Conservation (phyloP, 2,329 filamentous ascomycete species). For the Botrytis deweyae region DNA sequence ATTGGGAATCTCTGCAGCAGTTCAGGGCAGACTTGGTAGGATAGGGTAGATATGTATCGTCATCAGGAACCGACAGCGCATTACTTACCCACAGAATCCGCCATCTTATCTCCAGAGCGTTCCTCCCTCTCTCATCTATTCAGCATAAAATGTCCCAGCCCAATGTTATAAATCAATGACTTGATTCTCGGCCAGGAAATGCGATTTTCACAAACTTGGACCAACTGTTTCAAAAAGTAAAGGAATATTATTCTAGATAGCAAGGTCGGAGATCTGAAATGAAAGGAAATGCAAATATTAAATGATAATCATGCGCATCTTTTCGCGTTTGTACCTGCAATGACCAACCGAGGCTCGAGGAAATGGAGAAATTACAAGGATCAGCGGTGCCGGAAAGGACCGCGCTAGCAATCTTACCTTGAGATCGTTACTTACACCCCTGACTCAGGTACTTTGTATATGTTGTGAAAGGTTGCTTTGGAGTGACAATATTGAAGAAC, state of each 20-base stretch:
- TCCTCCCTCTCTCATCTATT: conserved; percentile 18
- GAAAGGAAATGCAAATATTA: conserved; percentile 13
- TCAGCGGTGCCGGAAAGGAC: not conserved
- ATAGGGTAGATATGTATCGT: conserved; percentile 11
- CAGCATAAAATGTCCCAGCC: not conserved
- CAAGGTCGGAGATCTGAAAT: conserved; percentile 5
- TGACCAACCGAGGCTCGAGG: conserved; percentile 17
- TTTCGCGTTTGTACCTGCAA: conserved; percentile 15
- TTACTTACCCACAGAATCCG: conserved; percentile 52
- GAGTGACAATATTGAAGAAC: not conserved
- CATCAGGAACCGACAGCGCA: conserved; percentile 21
- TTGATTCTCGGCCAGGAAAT: not conserved
- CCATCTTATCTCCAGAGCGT: conserved; percentile 43
- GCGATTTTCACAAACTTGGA: not conserved
- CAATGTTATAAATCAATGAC: not conserved
- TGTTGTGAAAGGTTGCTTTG: not conserved
- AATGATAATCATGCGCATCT: conserved; percentile 19
- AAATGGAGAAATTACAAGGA: conserved; percentile 13
- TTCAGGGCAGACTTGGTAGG: conserved; percentile 13
- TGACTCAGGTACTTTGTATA: not conserved
- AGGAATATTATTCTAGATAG: conserved; percentile 5
- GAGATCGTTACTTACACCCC: not conserved
- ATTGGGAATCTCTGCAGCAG: not conserved
- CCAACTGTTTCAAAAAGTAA: not conserved
- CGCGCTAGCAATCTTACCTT: not conserved